Evolutionary conservation across 2,329 filamentous ascomycete species (phyloP).

Genomic region (Mycocentrospora acerina): DNA sequence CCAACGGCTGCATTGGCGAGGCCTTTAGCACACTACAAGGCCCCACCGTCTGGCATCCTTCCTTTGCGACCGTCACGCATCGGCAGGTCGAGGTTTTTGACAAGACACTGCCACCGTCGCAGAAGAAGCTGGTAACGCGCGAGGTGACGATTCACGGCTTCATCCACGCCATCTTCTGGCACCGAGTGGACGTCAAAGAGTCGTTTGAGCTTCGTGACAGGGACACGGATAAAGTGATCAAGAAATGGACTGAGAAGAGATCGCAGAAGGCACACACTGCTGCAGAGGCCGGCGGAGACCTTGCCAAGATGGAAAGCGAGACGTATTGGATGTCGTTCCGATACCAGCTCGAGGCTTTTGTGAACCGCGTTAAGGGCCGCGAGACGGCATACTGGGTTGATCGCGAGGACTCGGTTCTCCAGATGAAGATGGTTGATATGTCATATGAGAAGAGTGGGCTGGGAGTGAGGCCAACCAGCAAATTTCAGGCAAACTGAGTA

Average conservation of each 20-base stretch:
- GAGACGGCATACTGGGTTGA: constrained; percentile 31
- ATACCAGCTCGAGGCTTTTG: constrained; percentile 41
- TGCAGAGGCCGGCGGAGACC: constrained; percentile 28
- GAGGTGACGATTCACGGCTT: no score
- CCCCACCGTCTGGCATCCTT: constrained; percentile 11
- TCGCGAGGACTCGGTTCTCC: constrained; percentile 35
- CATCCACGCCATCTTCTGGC: constrained; percentile 22
- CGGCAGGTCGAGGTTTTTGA: constrained; percentile 4
- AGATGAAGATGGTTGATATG: constrained; percentile 40
- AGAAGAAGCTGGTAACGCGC: constrained; percentile 14
- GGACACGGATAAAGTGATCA: constrained; percentile 9
- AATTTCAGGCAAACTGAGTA: no score
- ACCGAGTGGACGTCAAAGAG: constrained; percentile 22
- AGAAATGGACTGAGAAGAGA: constrained; percentile 10
- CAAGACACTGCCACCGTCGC: constrained; percentile 9
- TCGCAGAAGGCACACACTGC: constrained; percentile 29
- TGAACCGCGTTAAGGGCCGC: constrained; percentile 30
- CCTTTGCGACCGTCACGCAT: constrained; percentile 19
- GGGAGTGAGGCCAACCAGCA: no score
- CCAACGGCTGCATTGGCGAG: constrained; percentile 18
- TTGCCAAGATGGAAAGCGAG: constrained; percentile 21
- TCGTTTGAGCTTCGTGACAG: constrained; percentile 4
- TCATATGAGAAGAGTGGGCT: constrained; percentile 37
- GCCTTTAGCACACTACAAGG: constrained; percentile 15
- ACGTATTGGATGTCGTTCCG: constrained; percentile 39